Percentiles rank a stretch among this genome's conserved stretches.
These are phyloP conservation scores for Madurella mycetomatis DNA, from an alignment of 2,329 filamentous ascomycete species.

Conservation along the genomic window DNA sequence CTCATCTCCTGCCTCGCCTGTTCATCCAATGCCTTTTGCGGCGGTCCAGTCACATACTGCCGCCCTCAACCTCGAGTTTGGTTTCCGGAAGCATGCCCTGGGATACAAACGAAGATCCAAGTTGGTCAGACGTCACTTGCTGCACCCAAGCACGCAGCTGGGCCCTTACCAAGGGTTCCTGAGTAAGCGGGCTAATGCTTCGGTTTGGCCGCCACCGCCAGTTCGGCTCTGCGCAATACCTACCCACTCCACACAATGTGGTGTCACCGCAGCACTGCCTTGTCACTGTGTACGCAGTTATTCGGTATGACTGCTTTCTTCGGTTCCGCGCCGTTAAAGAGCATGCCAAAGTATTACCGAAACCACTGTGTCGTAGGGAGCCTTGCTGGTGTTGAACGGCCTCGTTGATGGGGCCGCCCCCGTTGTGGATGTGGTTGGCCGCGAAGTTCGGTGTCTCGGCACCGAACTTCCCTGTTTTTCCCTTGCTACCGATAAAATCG, in stretches of 20 bases:
- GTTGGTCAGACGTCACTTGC: too few species aligned
- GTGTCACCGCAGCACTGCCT: conserved; percentile 14
- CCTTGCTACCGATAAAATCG: neutral
- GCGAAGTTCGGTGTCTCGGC: neutral
- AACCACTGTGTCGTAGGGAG: neutral
- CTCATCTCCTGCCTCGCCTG: too few species aligned
- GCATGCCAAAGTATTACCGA: neutral
- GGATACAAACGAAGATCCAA: too few species aligned
- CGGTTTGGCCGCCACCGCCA: conserved; percentile 12
- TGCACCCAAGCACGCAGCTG: conserved; percentile 2
- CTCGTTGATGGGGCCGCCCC: neutral
- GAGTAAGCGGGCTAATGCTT: conserved; percentile 18
- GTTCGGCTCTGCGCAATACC: conserved; percentile 12
- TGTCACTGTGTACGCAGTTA: conserved; percentile 12
- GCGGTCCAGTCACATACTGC: too few species aligned
- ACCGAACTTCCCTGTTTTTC: neutral
- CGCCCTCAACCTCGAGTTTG: too few species aligned
- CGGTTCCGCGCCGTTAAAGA: conserved; percentile 1
- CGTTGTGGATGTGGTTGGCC: neutral
- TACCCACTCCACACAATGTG: conserved; percentile 3
- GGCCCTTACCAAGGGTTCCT: conserved; percentile 6
- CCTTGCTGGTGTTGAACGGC: neutral
- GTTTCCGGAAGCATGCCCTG: too few species aligned
- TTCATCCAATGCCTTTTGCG: too few species aligned
- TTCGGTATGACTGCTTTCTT: conserved; percentile 3